Conservation (phyloP, 257 asterid genomes). For the Orobanche coerulescens region DNA sequence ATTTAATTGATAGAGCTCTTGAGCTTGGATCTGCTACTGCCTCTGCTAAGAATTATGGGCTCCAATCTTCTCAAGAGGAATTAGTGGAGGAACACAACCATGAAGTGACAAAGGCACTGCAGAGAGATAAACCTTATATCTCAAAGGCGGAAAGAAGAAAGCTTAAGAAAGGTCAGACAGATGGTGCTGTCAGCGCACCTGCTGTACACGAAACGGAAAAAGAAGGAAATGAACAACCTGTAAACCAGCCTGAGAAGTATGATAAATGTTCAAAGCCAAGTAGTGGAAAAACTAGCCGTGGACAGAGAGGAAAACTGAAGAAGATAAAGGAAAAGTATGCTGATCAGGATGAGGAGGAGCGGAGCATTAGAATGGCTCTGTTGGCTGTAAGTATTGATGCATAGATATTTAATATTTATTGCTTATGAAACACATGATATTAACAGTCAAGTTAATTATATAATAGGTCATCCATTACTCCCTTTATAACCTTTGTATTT, state of each 20-base stretch:
- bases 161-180: conserved; percentile 79
- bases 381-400: conserved; percentile 56
- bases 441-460: background rate
- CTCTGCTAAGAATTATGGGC: conserved; percentile 50
- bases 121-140: conserved; percentile 72
- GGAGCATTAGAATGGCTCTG: conserved; percentile 74
- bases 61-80: conserved; percentile 41
- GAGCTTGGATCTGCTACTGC: conserved; percentile 77
- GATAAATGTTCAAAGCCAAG: conserved; percentile 32
- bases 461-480: conserved; percentile 4
- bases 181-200: conserved; percentile 28
- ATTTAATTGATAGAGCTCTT: conserved; percentile 88
- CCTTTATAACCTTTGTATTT: background rate
- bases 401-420: background rate
- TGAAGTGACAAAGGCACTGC: conserved; percentile 33
- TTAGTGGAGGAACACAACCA: conserved; percentile 28
- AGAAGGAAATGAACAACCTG: conserved; percentile 29
- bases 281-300: conserved; percentile 68
- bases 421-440: background rate
- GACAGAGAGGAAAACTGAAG: conserved; percentile 86
- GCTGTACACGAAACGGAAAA: conserved; percentile 31
- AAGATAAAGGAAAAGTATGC: conserved; percentile 97
- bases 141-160: conserved; percentile 92
- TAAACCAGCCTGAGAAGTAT: conserved; percentile 30
- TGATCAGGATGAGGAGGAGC: conserved; percentile 97